These are phyloP conservation scores for Lactifluus rugatus DNA, from an alignment of 768 basidiomycete species.

Conservation along the genomic window DNA sequence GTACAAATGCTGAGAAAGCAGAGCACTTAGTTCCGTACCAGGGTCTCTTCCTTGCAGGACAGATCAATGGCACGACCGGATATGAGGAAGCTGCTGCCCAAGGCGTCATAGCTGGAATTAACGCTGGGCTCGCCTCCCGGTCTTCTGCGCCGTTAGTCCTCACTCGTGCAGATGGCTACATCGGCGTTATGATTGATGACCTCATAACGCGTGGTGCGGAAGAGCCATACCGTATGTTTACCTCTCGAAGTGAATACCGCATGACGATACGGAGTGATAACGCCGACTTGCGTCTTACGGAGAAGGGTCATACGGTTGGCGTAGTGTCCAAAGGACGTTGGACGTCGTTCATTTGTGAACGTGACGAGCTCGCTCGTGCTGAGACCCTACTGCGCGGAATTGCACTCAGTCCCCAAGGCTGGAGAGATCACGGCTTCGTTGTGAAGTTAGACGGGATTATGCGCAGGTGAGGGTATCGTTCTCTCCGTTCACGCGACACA, in stretches of 20 bases:
- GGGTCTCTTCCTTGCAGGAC: conserved; percentile 35
- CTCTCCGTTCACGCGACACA: background rate
- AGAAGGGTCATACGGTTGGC: conserved; percentile 47
- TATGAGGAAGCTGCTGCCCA: conserved; percentile 94
- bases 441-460: conserved; percentile 34
- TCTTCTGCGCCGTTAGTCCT: conserved; percentile 48
- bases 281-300: conserved; percentile 74
- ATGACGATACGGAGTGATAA: conserved; percentile 85
- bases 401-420: conserved; percentile 38
- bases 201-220: conserved; percentile 81
- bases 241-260: conserved; percentile 82
- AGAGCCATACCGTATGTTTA: conserved; percentile 94
- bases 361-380: conserved; percentile 28
- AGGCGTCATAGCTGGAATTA: conserved; percentile 79
- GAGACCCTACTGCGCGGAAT: conserved; percentile 29
- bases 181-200: conserved; percentile 90
- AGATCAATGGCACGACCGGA: conserved; percentile 65
- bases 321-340: conserved; percentile 38
- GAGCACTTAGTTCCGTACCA: conserved; percentile 9
- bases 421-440: conserved; percentile 34
- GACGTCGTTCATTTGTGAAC: conserved; percentile 28
- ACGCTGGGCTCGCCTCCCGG: conserved; percentile 66
- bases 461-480: conserved; percentile 30
- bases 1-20: background rate
- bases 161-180: conserved; percentile 77